Percentiles rank a stretch among this genome's conserved stretches.
These are phyloP conservation scores for Choricystis sp. DNA, from an alignment of 139 green algal genomes.

Conservation along the genomic window DNA sequence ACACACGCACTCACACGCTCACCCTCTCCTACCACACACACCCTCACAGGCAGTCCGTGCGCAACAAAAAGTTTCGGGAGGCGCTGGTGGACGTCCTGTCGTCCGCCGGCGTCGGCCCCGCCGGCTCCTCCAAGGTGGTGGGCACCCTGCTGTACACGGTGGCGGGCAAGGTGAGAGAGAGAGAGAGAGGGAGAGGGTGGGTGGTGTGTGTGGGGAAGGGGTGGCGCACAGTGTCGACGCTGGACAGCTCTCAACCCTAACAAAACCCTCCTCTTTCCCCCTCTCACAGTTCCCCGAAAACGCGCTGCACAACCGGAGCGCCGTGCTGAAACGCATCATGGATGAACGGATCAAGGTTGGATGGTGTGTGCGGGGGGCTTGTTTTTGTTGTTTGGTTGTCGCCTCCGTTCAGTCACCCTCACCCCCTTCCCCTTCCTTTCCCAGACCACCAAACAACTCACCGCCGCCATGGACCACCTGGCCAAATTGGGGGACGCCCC, in stretches of 20 bases:
- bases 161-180: slow-evolving; percentile 49
- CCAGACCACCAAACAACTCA: slow-evolving; percentile 58
- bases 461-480: slow-evolving; percentile 67
- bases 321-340: slow-evolving; percentile 46
- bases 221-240: not conserved
- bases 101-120: slow-evolving; percentile 37
- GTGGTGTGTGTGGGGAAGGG: not conserved
- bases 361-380: no score
- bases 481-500: slow-evolving; percentile 31
- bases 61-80: slow-evolving; percentile 61
- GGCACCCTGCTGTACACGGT: slow-evolving; percentile 66
- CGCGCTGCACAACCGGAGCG: slow-evolving; percentile 51
- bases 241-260: not conserved
- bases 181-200: not conserved
- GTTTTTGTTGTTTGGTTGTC: no score
- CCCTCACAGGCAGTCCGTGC: slow-evolving; percentile 35
- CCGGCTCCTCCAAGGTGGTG: slow-evolving; percentile 47
- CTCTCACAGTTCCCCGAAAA: slow-evolving; percentile 56
- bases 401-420: not conserved
- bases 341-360: slow-evolving; percentile 5
- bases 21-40: not conserved
- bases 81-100: slow-evolving; percentile 51
- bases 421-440: not conserved
- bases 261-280: not conserved
- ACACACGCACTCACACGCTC: not conserved